A percentile compares a stretch with the other conserved stretches of the same genome.
Conservation (phyloP, 441 rosid genomes). For the Sinapis alba region DNA sequence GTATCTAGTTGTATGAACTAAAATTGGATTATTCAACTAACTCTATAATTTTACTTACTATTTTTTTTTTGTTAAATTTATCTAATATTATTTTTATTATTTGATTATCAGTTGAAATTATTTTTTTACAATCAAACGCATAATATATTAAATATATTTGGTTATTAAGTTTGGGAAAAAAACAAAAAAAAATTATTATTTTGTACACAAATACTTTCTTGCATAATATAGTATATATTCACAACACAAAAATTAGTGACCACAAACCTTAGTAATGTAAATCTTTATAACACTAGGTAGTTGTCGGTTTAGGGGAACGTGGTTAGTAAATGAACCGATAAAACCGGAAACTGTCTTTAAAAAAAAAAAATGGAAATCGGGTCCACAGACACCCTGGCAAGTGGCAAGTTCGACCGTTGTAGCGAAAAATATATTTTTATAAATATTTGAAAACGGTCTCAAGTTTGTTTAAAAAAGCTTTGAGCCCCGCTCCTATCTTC, state of each 20-base stretch:
- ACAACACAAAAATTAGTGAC: background rate
- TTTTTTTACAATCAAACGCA: too few species aligned
- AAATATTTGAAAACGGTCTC: constrained; percentile 2
- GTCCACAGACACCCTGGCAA: constrained; percentile 14
- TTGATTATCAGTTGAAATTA: too few species aligned
- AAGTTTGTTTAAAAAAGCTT: background rate
- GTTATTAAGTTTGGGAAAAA: too few species aligned
- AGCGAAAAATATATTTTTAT: background rate
- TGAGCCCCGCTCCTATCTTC: constrained; percentile 26
- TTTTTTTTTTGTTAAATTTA: too few species aligned
- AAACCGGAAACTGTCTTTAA: background rate
- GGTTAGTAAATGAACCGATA: background rate
- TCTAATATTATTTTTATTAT: too few species aligned
- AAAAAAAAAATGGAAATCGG: background rate
- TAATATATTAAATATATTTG: too few species aligned
- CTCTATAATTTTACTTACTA: too few species aligned
- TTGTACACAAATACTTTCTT: background rate
- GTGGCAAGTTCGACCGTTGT: constrained; percentile 38
- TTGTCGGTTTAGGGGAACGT: background rate
- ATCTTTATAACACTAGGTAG: background rate
- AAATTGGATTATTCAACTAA: background rate
- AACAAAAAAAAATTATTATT: too few species aligned
- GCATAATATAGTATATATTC: background rate
- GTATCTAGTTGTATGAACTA: background rate
- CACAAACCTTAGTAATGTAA: background rate